Percentiles rank a stretch among this genome's conserved stretches.
Evolutionary conservation across 495 filamentous ascomycete species (phyloP).

Genomic region (Penicillium coffeae): DNA sequence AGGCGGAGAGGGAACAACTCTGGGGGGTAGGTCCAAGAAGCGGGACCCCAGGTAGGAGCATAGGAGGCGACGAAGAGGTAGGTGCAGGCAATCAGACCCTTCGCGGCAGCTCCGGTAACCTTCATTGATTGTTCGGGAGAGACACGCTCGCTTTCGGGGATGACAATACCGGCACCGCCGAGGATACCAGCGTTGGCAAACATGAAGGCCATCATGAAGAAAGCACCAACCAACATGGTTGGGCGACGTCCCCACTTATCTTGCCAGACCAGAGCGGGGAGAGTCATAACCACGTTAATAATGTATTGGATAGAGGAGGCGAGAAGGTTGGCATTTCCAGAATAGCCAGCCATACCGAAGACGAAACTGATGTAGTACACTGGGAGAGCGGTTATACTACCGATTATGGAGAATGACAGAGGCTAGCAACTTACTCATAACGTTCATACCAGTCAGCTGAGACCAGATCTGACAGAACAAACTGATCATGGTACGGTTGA

Average conservation of each 20-base stretch:
- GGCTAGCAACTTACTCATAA: slow-evolving; percentile 47
- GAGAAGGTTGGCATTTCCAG: slow-evolving; percentile 43
- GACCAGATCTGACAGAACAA: slow-evolving; percentile 73
- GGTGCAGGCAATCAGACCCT: slow-evolving; percentile 52
- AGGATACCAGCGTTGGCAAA: slow-evolving; percentile 60
- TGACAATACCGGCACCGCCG: slow-evolving; percentile 37
- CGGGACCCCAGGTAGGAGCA: slow-evolving; percentile 50
- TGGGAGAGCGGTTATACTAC: background rate
- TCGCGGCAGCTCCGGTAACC: slow-evolving; percentile 19
- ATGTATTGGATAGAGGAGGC: slow-evolving; percentile 64
- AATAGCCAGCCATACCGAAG: slow-evolving; percentile 60
- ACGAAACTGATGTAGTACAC: slow-evolving; percentile 51
- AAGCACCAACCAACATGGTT: slow-evolving; percentile 55
- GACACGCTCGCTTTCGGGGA: slow-evolving; percentile 35
- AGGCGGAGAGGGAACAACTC: slow-evolving; percentile 58
- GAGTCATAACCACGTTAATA: slow-evolving; percentile 41
- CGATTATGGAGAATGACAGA: background rate
- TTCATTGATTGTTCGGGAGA: slow-evolving; percentile 18
- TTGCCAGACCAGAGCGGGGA: slow-evolving; percentile 45
- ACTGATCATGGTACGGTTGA: slow-evolving; percentile 63
- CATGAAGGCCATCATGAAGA: slow-evolving; percentile 59
- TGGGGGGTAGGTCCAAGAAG: slow-evolving; percentile 56
- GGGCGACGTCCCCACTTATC: slow-evolving; percentile 54
- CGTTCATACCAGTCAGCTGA: slow-evolving; percentile 73
- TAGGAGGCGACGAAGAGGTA: slow-evolving; percentile 58